Base-by-base conservation (phyloP, 805 yeast species). In the Metschnikowia cubensis region DNA sequence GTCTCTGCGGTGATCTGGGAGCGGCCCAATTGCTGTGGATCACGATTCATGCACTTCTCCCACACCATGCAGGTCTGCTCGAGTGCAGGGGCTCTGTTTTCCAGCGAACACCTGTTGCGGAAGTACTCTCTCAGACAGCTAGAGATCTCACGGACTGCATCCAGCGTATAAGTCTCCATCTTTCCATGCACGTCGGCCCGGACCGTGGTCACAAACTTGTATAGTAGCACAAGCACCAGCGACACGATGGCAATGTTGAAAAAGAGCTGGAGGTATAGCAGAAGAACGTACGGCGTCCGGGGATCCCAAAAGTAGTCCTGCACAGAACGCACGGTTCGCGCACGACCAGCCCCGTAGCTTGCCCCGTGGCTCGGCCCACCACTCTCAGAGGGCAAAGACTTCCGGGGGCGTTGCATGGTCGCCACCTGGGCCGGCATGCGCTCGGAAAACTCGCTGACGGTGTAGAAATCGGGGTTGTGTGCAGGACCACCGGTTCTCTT, bases 31-130 rank as follows among this genome's bases (percentile, higher is more conserved):
- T 48, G 69, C 58, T 79, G 76, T 8, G 96, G 91, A 54, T 89
- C 92, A 44, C 83, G 70, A 58, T 83, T 81, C 90, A 89, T 88
- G 65, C 99, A 94, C 50, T 76, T 77, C 53, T 81, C 85, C 94
- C 96, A 89, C 34, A 74, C 75, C 34, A 76, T 71, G 66, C 99
- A 92, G 13, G 80, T 70, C 1, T 68, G 66, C 58, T 85, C 94
- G 15, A 89, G 65, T 0, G 89, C 90, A 0, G 96, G 96, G 0
- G 83, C 91, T 13, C 92, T 71, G 21, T 56, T 51, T 15, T 74
- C 82, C 3, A 81, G 79, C 1, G 80, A 74, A 63, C 99, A 92
- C 56, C 84, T 80, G 66, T 92, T 91, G 29, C 83, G 66, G 13
- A 77, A 65, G 61, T 85, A 92, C 50, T 87, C 84, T 35, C 83